A percentile compares a stretch with the other conserved stretches of the same genome.
Conservation (phyloP, 2,329 filamentous ascomycete genomes). For the Myriosclerotinia curreyana region DNA sequence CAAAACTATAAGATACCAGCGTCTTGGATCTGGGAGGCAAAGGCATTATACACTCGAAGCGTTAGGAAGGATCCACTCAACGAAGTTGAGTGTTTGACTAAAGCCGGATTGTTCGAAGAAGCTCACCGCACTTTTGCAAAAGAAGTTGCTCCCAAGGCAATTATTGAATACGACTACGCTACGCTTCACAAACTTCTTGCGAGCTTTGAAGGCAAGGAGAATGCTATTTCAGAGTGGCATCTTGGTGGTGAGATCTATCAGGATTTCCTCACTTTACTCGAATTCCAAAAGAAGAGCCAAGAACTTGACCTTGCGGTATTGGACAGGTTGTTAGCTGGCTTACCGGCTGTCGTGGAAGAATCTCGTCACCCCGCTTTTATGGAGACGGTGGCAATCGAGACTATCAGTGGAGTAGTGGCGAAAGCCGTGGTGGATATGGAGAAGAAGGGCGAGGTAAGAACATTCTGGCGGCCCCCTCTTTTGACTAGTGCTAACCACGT, state of each 20-base stretch:
- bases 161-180: conserved; percentile 79
- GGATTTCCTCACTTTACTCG: conserved; percentile 55
- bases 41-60: conserved; percentile 76
- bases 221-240: conserved; percentile 69
- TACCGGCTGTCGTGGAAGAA: conserved; percentile 49
- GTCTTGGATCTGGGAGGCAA: conserved; percentile 82
- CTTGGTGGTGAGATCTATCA: conserved; percentile 77
- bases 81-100: conserved; percentile 78
- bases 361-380: conserved; percentile 44
- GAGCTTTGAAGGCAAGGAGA: conserved; percentile 64
- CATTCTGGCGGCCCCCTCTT: conserved; percentile 7
- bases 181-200: conserved; percentile 65
- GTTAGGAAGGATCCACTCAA: conserved; percentile 64
- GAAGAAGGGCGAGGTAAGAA: conserved; percentile 56
- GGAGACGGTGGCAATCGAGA: conserved; percentile 71
- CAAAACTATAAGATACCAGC: conserved; percentile 67
- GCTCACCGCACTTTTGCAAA: conserved; percentile 81
- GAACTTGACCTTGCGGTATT: conserved; percentile 47
- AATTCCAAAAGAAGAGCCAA: conserved; percentile 44
- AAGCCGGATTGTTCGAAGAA: conserved; percentile 71
- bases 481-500: not conserved
- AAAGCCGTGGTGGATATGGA: conserved; percentile 56
- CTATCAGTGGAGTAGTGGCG: conserved; percentile 75
- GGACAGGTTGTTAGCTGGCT: conserved; percentile 54
- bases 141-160: conserved; percentile 74